phyloP scores from a whole-genome alignment of 495 filamentous ascomycete genomes.

The Aspergillus hancockii region DNA sequence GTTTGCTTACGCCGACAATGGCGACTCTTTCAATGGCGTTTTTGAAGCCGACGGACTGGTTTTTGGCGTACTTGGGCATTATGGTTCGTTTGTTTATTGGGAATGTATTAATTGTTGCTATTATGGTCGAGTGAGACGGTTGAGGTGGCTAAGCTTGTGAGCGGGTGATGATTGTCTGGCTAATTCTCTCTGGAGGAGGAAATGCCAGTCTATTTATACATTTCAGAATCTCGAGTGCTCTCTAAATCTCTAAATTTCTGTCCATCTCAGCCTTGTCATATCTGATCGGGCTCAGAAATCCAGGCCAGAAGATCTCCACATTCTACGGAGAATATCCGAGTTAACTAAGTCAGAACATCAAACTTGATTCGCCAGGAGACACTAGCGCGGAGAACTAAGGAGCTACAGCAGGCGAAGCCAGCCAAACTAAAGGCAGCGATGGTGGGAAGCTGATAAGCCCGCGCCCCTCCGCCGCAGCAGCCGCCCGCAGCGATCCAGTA shows the following conservation, averaged over 20 bases:
- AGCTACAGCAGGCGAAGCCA: conserved; percentile 3
- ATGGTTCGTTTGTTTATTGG: conserved; percentile 7
- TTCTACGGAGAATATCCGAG: too few relatives aligned
- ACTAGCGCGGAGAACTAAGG: too few relatives aligned
- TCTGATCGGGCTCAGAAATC: too few relatives aligned
- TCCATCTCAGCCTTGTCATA: background rate
- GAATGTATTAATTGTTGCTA: conserved; percentile 11
- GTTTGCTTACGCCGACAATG: conserved; percentile 47
- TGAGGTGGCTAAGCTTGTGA: conserved; percentile 15
- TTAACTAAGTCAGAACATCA: too few relatives aligned
- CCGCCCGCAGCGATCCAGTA: conserved; percentile 17
- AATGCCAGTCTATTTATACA: conserved; percentile 23
- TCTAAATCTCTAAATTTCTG: too few relatives aligned
- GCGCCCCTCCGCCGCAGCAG: conserved; percentile 20
- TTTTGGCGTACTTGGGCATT: conserved; percentile 31
- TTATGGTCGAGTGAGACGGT: conserved; percentile 5
- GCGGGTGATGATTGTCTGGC: background rate
- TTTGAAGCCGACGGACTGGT: conserved; percentile 37
- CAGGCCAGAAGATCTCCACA: too few relatives aligned
- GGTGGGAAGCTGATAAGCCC: background rate
- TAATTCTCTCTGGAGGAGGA: conserved; percentile 1
- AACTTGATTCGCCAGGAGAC: too few relatives aligned
- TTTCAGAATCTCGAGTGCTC: conserved; percentile 5
- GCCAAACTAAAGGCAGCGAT: background rate
- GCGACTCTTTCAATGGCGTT: conserved; percentile 49